Base-by-base conservation (phyloP, 331 rosid genomes). In the Rosa hybrid region DNA sequence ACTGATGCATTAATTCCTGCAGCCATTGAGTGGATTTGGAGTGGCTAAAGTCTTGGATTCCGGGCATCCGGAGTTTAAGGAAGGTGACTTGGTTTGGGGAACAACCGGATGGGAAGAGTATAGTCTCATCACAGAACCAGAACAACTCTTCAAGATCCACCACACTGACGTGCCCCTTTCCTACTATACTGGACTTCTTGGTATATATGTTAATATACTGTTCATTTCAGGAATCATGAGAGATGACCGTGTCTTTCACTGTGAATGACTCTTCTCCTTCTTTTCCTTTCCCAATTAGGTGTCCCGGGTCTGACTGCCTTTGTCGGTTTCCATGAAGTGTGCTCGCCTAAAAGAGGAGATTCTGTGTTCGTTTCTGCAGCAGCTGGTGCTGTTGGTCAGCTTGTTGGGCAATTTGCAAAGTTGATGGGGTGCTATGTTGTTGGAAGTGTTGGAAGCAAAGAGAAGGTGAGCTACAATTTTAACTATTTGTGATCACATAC, bases 1-100 rank as follows among this genome's bases (percentile, higher is more conserved):
- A 38, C 21, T 50, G 62, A 50, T 49, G 59, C 7, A 25, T 49
- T 21, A 9, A 3, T 21, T 48, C n/a, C 11, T 50, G n/a, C 72
- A 76, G 76, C 17, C 78, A 42, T 13, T 81, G 48, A 30, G 13
- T 44, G 81, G 81, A 44, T 81, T 2, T 64, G 81, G 81, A 67
- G 84, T 81, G 63, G 63, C 63, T 56, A 56, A 56, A 56, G 63
- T 56, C 2, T n/a, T 56, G 63, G 63, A 56, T 56, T 56, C 63
- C 27, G 12, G 27, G 63, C 25, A 20, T 56, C 63, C 27, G 12
- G 63, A 56, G 27, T 20, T 56, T 56, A 56, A 56, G 63, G 63
- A n/a, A 56, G 63, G 63, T 56, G 63, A 56, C 63, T 56, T 56
- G 63, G 63, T 56, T 56, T 56, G 63, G 63, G 63, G 63, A n/a